phyloP scores from a whole-genome alignment of 192 early-diverging fungal genomes.

The Ambispora gerdemannii region DNA sequence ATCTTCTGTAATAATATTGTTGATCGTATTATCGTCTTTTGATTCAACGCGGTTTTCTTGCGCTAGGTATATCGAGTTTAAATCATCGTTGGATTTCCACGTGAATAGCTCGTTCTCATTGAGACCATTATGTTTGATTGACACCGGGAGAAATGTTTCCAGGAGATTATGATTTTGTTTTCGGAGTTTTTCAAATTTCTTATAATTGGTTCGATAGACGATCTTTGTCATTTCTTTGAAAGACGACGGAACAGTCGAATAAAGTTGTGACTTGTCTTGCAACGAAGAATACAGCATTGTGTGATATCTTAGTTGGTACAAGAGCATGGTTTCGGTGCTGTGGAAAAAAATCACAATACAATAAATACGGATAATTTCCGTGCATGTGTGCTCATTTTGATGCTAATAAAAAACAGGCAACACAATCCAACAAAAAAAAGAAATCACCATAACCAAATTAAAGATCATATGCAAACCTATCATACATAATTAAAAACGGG shows the following conservation, averaged over 20 bases:
- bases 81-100: constrained; percentile 24
- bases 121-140: neutral
- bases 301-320: constrained; percentile 3
- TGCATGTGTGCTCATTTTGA: too few species aligned
- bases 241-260: constrained; percentile 7
- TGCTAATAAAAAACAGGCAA: too few species aligned
- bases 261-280: neutral
- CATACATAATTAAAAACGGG: constrained; percentile 1
- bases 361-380: too few species aligned
- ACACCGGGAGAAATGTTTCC: neutral
- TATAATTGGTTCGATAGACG: neutral
- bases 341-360: neutral
- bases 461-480: neutral
- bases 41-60: constrained; percentile 5
- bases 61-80: neutral
- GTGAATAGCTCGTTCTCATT: constrained; percentile 15
- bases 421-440: neutral
- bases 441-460: neutral
- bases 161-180: neutral
- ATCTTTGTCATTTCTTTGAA: constrained; percentile 22
- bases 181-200: constrained; percentile 1
- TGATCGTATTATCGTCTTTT: neutral
- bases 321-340: constrained; percentile 1
- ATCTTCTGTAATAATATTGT: too few species aligned
- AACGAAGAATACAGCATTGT: constrained; percentile 15